These are phyloP conservation scores for Eucalyptus marginata DNA, from an alignment of 345 rosid species.

Conservation along the genomic window DNA sequence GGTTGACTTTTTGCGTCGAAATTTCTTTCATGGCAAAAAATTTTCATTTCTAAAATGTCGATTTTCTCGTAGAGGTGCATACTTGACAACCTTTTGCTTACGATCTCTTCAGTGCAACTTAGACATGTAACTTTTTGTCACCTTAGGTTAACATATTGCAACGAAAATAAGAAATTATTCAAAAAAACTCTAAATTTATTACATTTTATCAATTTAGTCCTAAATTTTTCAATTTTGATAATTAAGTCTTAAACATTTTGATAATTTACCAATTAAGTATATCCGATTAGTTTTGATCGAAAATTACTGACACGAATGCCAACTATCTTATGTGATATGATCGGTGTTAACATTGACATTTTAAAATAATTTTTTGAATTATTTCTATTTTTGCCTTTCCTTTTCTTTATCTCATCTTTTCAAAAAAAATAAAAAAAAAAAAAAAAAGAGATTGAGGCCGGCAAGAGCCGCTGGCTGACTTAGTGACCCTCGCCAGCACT, in stretches of 20 bases:
- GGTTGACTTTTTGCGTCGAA: background rate
- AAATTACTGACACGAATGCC: rapidly evolving
- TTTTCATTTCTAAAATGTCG: background rate
- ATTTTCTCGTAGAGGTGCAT: background rate
- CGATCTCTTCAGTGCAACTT: background rate
- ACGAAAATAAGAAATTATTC: background rate
- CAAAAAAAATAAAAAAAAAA: too few relatives aligned
- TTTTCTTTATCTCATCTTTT: too few relatives aligned
- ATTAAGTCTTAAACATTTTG: rapidly evolving
- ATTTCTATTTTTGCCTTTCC: too few relatives aligned
- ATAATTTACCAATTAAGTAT: too few relatives aligned
- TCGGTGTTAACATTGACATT: rapidly evolving
- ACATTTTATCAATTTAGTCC: too few relatives aligned
- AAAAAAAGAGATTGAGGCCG: rapidly evolving
- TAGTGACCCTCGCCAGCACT: rapidly evolving
- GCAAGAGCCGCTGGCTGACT: rapidly evolving
- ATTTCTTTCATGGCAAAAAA: background rate
- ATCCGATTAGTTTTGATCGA: rapidly evolving
- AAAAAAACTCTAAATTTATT: too few relatives aligned
- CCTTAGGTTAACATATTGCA: background rate
- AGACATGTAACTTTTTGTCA: background rate
- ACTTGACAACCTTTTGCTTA: background rate
- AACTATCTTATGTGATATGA: rapidly evolving
- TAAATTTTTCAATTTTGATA: too few relatives aligned
- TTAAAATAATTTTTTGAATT: too few relatives aligned